Conservation (phyloP, 257 asterid species). For the Capsicum pubescens region DNA sequence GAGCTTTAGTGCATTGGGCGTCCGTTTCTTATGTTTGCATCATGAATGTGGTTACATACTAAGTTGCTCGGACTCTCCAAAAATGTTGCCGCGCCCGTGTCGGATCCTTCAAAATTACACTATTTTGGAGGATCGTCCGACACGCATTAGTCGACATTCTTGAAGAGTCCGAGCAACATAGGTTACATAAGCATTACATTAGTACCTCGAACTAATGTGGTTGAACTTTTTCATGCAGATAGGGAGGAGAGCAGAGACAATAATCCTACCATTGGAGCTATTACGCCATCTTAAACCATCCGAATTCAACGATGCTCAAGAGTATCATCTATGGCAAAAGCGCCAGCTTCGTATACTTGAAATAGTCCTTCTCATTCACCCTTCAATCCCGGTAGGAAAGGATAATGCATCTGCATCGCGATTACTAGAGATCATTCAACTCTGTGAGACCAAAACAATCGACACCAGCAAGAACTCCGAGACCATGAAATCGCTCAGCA, state of each 20-base stretch:
- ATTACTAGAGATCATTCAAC: conserved; percentile 48
- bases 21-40: no score
- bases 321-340: conserved; percentile 77
- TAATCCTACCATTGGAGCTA: conserved; percentile 77
- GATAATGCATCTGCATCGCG: conserved; percentile 46
- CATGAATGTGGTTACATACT: no score
- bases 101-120: no score
- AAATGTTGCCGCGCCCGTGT: no score
- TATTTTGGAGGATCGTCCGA: no score
- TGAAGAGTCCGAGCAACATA: no score
- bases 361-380: conserved; percentile 67
- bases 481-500: conserved; percentile 56
- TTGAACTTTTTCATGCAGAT: conserved; percentile 40
- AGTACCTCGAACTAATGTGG: not conserved
- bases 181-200: not conserved
- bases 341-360: conserved; percentile 66
- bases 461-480: conserved; percentile 68
- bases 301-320: conserved; percentile 62
- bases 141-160: no score
- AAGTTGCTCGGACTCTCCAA: no score
- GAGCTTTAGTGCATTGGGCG: no score
- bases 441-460: conserved; percentile 48
- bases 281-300: conserved; percentile 74
- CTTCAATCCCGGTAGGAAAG: conserved; percentile 59
- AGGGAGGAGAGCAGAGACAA: conserved; percentile 79